phyloP scores from a whole-genome alignment of 305 asterid genomes.

The Caryopteris hybrid region DNA sequence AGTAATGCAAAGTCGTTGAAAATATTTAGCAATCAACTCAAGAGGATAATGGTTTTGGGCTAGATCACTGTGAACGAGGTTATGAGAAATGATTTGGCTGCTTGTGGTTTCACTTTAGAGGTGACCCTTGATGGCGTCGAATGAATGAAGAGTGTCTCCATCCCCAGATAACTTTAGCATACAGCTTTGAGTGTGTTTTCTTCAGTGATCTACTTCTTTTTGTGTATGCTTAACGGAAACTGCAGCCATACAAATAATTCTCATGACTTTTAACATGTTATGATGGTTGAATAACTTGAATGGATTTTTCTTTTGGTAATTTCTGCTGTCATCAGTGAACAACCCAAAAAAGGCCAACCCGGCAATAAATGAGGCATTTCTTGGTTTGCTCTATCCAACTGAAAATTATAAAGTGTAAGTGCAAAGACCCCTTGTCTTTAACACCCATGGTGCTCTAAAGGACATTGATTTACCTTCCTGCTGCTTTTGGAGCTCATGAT shows the following conservation, averaged over 20 bases:
- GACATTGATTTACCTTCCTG: not conserved
- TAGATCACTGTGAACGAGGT: too few species aligned
- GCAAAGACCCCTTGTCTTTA: not conserved
- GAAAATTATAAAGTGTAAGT: slow-evolving; percentile 97
- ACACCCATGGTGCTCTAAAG: slow-evolving; percentile 1
- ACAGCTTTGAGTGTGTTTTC: not conserved
- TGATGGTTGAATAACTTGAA: slow-evolving; percentile 5
- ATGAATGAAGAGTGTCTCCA: not conserved
- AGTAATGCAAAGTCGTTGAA: not conserved
- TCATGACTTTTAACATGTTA: not conserved
- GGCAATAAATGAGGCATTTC: slow-evolving; percentile 80
- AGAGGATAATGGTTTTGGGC: too few species aligned
- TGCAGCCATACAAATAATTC: too few species aligned
- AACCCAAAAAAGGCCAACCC: slow-evolving; percentile 92
- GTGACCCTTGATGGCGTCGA: not conserved
- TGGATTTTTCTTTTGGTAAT: not conserved
- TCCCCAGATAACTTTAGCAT: not conserved
- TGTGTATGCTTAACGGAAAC: too few species aligned
- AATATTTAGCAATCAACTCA: too few species aligned
- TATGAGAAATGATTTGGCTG: too few species aligned
- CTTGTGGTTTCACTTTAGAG: not conserved
- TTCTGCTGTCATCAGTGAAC: slow-evolving; percentile 61
- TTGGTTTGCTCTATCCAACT: slow-evolving; percentile 88
- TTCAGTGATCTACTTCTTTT: not conserved
- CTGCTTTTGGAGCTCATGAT: slow-evolving; percentile 8